phyloP scores from a whole-genome alignment of 257 asterid genomes.

The Euphrasia confusa region DNA sequence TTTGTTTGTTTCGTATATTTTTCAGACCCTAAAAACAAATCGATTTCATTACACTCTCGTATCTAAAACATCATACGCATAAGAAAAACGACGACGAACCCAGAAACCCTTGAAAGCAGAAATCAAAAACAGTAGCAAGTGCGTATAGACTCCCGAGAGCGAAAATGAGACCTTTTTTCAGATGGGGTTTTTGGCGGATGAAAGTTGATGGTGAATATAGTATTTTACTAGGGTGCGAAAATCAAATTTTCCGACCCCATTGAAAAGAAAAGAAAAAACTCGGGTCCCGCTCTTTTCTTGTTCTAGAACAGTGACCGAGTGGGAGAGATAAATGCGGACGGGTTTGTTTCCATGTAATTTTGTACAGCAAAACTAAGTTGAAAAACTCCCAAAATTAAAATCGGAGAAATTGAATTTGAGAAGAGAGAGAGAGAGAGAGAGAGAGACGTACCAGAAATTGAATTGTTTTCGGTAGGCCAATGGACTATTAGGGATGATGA shows the following conservation, averaged over 20 bases:
- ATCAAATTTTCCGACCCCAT: slow-evolving; percentile 25
- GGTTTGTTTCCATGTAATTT: slow-evolving; percentile 31
- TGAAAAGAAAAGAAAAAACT: slow-evolving; percentile 11
- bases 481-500: slow-evolving; percentile 27
- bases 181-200: slow-evolving; percentile 36
- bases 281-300: slow-evolving; percentile 48
- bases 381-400: slow-evolving; percentile 17
- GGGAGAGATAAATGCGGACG: slow-evolving; percentile 21
- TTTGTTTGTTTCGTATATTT: slow-evolving; percentile 20
- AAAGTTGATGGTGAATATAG: slow-evolving; percentile 18
- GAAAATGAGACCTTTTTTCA: slow-evolving; percentile 24
- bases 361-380: slow-evolving; percentile 35
- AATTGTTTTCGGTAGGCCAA: slow-evolving; percentile 27
- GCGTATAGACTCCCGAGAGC: slow-evolving; percentile 18
- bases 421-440: slow-evolving; percentile 28
- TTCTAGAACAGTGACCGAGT: slow-evolving; percentile 26
- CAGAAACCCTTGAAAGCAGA: slow-evolving; percentile 12
- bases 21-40: slow-evolving; percentile 46
- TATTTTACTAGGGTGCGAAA: slow-evolving; percentile 2
- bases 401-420: slow-evolving; percentile 17
- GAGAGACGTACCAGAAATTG: slow-evolving; percentile 45
- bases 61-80: slow-evolving; percentile 7
- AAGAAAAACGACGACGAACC: slow-evolving; percentile 1
- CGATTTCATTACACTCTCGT: slow-evolving; percentile 19
- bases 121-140: slow-evolving; percentile 24